phyloP scores from a whole-genome alignment of 2,329 filamentous ascomycete genomes.

The Dothiorella sarmentorum region DNA sequence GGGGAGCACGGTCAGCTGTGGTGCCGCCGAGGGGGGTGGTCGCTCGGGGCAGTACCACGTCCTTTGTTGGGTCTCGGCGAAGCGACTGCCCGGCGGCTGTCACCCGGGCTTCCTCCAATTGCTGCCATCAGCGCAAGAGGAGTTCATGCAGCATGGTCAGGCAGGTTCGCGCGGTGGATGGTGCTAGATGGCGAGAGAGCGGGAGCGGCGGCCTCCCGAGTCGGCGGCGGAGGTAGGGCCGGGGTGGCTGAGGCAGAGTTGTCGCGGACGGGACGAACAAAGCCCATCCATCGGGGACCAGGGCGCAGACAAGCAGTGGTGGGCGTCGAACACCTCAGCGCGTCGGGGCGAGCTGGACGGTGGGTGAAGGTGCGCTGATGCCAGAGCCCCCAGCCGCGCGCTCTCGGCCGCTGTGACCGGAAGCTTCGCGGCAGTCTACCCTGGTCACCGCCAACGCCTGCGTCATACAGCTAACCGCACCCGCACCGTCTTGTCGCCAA shows the following conservation, averaged over 20 bases:
- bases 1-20: conserved; percentile 1
- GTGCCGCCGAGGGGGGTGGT: not conserved
- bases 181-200: conserved; percentile 10
- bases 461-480: conserved; percentile 11
- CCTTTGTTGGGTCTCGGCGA: conserved; percentile 19
- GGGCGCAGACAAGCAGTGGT: not conserved
- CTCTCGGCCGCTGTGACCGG: conserved; percentile 10
- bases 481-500: not conserved
- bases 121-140: conserved; percentile 19
- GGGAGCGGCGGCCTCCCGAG: conserved; percentile 13
- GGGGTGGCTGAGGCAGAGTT: conserved; percentile 5
- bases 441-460: conserved; percentile 10
- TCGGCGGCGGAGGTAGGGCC: conserved; percentile 14
- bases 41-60: conserved; percentile 15
- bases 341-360: conserved; percentile 1
- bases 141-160: conserved; percentile 19
- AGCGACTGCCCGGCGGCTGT: conserved; percentile 19
- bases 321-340: conserved; percentile 13
- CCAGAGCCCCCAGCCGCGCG: not conserved
- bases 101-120: conserved; percentile 20
- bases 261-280: conserved; percentile 17
- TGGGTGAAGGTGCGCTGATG: conserved; percentile 13
- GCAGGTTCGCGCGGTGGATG: conserved; percentile 1
- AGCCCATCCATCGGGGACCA: conserved; percentile 16
- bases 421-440: conserved; percentile 4